Percentiles rank a stretch among this genome's conserved stretches.
phyloP scores from a whole-genome alignment of 345 rosid species.

The Pugionium cornutum region DNA sequence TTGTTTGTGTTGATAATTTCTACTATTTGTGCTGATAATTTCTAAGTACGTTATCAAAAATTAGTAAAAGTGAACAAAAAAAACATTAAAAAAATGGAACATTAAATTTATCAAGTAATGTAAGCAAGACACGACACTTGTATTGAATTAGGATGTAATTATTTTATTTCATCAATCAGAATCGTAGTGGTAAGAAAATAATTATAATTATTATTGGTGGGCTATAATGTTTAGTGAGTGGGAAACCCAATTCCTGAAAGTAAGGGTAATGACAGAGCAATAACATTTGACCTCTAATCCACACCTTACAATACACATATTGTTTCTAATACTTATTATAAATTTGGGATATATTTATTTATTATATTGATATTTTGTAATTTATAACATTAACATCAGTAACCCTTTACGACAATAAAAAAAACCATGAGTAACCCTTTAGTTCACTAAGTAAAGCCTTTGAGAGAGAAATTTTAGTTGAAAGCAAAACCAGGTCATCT shows the following conservation, averaged over 20 bases:
- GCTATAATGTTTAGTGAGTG: slow-evolving; percentile 27
- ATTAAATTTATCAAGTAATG: too few species aligned
- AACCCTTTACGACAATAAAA: too few species aligned
- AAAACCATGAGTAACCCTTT: not conserved
- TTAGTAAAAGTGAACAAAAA: too few species aligned
- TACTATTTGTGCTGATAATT: too few species aligned
- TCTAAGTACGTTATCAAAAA: too few species aligned
- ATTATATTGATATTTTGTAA: not conserved
- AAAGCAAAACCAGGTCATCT: slow-evolving; percentile 37
- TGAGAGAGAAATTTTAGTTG: slow-evolving; percentile 5
- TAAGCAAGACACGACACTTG: too few species aligned
- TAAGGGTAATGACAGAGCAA: slow-evolving; percentile 30
- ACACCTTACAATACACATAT: slow-evolving; percentile 28
- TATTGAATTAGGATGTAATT: too few species aligned
- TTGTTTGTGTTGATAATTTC: too few species aligned
- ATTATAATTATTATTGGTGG: not conserved
- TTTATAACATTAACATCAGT: not conserved
- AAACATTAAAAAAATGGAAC: too few species aligned
- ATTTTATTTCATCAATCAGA: not conserved
- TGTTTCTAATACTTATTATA: not conserved
- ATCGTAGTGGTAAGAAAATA: slow-evolving; percentile 15
- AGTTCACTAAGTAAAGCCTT: slow-evolving; percentile 12
- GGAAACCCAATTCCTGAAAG: slow-evolving; percentile 33
- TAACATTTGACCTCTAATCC: slow-evolving; percentile 22
- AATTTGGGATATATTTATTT: not conserved